These are phyloP conservation scores for Ogataea wickerhamii DNA, from an alignment of 805 yeast genomes.

Conservation along the genomic window DNA sequence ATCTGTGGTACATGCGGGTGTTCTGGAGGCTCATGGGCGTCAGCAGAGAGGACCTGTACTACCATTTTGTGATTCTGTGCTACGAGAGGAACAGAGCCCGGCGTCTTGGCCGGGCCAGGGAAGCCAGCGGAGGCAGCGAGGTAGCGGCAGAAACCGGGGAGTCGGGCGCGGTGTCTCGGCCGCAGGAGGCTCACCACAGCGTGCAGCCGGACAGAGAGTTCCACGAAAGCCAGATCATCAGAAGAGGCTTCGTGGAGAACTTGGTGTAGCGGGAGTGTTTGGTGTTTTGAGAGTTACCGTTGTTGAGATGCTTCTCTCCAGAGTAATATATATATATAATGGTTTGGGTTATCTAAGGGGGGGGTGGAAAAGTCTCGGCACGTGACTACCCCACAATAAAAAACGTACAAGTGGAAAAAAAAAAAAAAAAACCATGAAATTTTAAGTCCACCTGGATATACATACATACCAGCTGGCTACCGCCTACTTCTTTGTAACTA, in stretches of 20 bases:
- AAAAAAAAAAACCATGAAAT: no score
- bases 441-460: no score
- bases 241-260: constrained; percentile 10
- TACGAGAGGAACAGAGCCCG: constrained; percentile 28
- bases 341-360: no score
- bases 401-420: no score
- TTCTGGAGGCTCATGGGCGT: constrained; percentile 62
- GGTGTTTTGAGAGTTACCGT: no score
- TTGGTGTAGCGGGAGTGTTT: constrained; percentile 8
- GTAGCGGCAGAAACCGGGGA: constrained; percentile 2
- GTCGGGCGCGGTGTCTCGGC: neutral
- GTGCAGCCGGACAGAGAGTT: constrained; percentile 1
- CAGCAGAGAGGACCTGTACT: constrained; percentile 41
- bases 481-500: constrained; percentile 35
- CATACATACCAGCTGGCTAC: no score
- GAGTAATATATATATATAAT: no score
- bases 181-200: constrained; percentile 2
- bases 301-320: no score
- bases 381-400: no score
- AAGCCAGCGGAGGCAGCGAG: constrained; percentile 2
- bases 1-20: constrained; percentile 27
- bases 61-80: constrained; percentile 45
- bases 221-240: constrained; percentile 2
- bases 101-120: constrained; percentile 15
- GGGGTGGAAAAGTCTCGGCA: no score